Evolutionary conservation across 306 rosid species (phyloP).

Genomic region (Inga leiocalycina): DNA sequence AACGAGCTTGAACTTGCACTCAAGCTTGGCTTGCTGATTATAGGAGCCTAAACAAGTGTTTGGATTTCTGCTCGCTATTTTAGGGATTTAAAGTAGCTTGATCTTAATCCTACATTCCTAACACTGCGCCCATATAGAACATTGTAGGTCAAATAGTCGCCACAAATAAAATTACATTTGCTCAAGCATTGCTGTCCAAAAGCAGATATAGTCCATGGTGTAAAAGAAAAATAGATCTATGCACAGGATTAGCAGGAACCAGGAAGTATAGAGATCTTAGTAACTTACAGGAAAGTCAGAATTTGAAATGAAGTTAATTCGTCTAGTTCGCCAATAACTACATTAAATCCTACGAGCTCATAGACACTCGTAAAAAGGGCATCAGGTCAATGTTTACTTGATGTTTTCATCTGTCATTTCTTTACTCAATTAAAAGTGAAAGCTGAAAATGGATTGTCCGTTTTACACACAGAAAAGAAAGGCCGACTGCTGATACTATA

Average conservation of each 20-base stretch:
- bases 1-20: neutral
- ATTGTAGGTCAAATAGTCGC: neutral
- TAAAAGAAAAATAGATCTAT: neutral
- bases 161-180: neutral
- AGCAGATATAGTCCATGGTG: neutral
- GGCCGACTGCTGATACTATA: neutral
- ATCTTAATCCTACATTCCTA: neutral
- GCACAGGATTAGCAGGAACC: neutral
- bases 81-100: neutral
- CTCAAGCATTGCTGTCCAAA: neutral
- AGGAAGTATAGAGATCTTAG: neutral
- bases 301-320: neutral
- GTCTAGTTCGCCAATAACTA: neutral
- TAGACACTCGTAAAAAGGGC: neutral
- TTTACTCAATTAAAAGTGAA: conserved; percentile 4
- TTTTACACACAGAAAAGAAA: conserved; percentile 12
- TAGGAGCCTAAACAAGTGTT: neutral
- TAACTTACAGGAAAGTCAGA: neutral
- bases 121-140: neutral
- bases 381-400: neutral
- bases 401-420: conserved; percentile 8
- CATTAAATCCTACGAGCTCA: neutral
- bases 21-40: neutral
- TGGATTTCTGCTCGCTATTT: neutral
- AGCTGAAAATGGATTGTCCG: conserved; percentile 3